Evolutionary conservation across 345 rosid genomes (phyloP).

Genomic region (Zanthoxylum bungeanum): DNA sequence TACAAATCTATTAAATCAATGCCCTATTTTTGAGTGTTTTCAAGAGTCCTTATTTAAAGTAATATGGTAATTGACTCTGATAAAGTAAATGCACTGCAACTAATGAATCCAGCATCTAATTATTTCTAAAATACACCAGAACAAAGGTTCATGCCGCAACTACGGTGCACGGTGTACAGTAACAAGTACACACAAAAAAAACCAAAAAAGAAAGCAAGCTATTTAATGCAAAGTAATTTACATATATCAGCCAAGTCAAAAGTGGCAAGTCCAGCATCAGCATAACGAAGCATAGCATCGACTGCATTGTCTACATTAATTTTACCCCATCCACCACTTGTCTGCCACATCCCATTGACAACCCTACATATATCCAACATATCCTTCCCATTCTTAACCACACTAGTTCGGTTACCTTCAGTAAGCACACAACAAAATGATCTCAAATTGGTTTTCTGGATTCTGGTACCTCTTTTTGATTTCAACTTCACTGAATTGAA

Average conservation of each 20-base stretch:
- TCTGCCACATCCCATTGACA: constrained; percentile 73
- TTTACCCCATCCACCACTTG: constrained; percentile 61
- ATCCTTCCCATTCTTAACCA: constrained; percentile 53
- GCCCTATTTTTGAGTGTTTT: neutral
- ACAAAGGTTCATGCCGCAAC: neutral
- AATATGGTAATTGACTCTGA: neutral
- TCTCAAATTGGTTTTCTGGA: constrained; percentile 14
- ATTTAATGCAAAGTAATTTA: constrained; percentile 12
- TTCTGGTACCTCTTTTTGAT: constrained; percentile 11
- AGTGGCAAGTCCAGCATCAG: constrained; percentile 49
- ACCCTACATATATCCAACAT: constrained; percentile 47
- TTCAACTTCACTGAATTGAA: constrained; percentile 17
- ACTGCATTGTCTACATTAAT: constrained; percentile 42
- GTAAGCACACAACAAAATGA: constrained; percentile 31
- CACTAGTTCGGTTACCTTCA: constrained; percentile 27
- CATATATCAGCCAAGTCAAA: constrained; percentile 70
- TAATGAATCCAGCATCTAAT: neutral
- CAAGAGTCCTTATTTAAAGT: neutral
- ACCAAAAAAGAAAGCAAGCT: neutral
- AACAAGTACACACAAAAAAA: neutral
- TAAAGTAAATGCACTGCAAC: neutral
- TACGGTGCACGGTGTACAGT: neutral
- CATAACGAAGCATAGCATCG: constrained; percentile 56
- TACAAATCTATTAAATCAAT: neutral
- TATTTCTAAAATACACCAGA: neutral